Base-by-base conservation (phyloP, 192 early-diverging fungal species). In the Entomortierella chlamydospora region DNA sequence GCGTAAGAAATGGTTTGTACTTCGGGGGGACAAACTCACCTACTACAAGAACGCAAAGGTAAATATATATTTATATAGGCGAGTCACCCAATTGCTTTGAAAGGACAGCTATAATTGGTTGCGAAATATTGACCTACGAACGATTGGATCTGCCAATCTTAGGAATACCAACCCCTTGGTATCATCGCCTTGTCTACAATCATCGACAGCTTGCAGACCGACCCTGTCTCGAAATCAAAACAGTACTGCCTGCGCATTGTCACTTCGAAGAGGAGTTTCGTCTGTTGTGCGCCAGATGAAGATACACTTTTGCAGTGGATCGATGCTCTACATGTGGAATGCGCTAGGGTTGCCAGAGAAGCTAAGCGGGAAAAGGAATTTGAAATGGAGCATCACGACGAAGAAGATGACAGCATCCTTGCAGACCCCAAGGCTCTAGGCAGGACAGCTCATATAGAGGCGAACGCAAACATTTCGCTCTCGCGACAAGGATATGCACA, bases 1-100 rank as follows among this genome's bases (percentile, higher is more conserved):
- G 89, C 83, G 84, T 57, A 90, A 88, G 59, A 83, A 88, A 52
- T 90, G 87, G 89, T 90, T 90, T 77, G 89, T 89, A 9, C 64
- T 90, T 15, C 65, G 88, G 34, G 85, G 81, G 28, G 84, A 86
- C 56, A 85, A 82, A 28, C 56, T 90, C 54, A 73, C 85, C 1
- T 90, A 89, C 69, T 90, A 90, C 68, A 85, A 90, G 60, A 83
- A 90, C 64, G 59, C 83, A 8, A 89, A 90, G 81, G 87, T 87
- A 83, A 61, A 4, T 25, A 1, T 4, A 26, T 26, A 23, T 4
- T 57, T 2, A 56, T 2, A 0, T 28, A 31, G 11, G 15, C 11
- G 29, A 30, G n/a, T n/a, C n/a, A n/a, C n/a, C n/a, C n/a, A n/a
- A n/a, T n/a, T n/a, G n/a, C n/a, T n/a, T n/a, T n/a, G n/a, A n/a